A percentile compares a stretch with the other conserved stretches of the same genome.
These are phyloP conservation scores for Populus hybrid DNA, from an alignment of 441 rosid species.

Conservation along the genomic window DNA sequence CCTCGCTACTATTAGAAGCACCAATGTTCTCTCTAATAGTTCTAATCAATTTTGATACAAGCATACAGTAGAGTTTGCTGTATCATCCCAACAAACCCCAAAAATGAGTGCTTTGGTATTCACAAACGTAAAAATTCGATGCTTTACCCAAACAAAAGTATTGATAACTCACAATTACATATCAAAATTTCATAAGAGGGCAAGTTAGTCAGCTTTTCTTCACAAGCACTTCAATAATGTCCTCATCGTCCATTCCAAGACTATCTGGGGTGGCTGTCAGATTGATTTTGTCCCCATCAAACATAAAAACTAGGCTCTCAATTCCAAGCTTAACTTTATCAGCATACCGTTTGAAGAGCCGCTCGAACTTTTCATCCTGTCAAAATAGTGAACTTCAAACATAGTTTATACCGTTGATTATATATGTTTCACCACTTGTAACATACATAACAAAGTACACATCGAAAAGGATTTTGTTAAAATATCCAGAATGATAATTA, in stretches of 20 bases:
- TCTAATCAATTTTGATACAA: neutral
- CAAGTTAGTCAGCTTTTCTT: constrained; percentile 53
- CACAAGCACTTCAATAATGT: constrained; percentile 72
- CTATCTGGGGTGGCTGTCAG: constrained; percentile 61
- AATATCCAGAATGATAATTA: neutral
- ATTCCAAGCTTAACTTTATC: constrained; percentile 51
- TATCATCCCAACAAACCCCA: neutral
- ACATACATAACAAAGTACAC: neutral
- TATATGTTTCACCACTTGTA: neutral
- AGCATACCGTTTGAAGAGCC: constrained; percentile 64
- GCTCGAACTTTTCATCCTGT: constrained; percentile 91
- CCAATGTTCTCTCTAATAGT: neutral
- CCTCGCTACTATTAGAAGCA: neutral
- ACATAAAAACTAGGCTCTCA: constrained; percentile 52
- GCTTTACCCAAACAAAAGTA: neutral
- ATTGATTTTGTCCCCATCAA: constrained; percentile 78
- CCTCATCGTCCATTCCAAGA: constrained; percentile 90
- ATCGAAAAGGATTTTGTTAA: neutral
- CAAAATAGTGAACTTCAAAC: neutral
- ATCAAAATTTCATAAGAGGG: neutral
- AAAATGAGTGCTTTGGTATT: neutral
- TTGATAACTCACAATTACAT: neutral
- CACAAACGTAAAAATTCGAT: neutral
- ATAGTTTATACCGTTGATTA: neutral
- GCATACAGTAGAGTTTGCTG: neutral